These are phyloP conservation scores for Hericium coralloides DNA, from an alignment of 768 basidiomycete genomes.

Conservation along the genomic window DNA sequence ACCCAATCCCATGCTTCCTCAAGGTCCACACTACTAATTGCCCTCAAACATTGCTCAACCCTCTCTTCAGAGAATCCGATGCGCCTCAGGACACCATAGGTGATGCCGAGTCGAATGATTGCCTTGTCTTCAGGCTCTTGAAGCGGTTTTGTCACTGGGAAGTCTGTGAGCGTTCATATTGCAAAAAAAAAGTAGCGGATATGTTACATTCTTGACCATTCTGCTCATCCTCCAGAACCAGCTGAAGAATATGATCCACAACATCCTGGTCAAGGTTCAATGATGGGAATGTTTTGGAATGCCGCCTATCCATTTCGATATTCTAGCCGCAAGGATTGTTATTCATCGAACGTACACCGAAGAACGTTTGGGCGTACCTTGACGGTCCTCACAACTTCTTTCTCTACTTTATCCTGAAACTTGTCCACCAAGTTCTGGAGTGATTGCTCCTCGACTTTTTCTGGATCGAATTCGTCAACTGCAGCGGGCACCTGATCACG, in stretches of 20 bases:
- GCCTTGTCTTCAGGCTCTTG: constrained; percentile 66
- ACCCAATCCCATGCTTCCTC: constrained; percentile 94
- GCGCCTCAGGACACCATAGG: constrained; percentile 72
- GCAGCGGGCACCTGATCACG: background rate
- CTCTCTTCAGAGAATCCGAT: constrained; percentile 65
- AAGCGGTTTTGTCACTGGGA: constrained; percentile 26
- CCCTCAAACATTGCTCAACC: constrained; percentile 62
- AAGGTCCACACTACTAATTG: constrained; percentile 59
- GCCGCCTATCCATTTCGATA: constrained; percentile 75
- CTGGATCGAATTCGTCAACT: constrained; percentile 23
- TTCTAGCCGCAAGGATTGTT: constrained; percentile 32
- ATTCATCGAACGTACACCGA: background rate
- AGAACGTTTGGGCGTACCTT: constrained; percentile 41
- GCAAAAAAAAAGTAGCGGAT: background rate
- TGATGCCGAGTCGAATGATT: constrained; percentile 61
- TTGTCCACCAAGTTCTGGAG: constrained; percentile 73
- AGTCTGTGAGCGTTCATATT: too few species aligned
- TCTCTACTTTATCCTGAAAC: constrained; percentile 82
- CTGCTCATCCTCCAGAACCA: constrained; percentile 29
- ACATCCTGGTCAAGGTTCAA: constrained; percentile 55
- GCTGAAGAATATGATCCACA: constrained; percentile 48
- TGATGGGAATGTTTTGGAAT: constrained; percentile 50
- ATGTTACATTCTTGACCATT: background rate
- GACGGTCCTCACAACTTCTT: constrained; percentile 61
- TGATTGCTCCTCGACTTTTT: constrained; percentile 41